Evolutionary conservation across 257 asterid genomes (phyloP), one percentile per base, ranked within the genome.

Genomic region (Schizonepeta tenuifolia): DNA sequence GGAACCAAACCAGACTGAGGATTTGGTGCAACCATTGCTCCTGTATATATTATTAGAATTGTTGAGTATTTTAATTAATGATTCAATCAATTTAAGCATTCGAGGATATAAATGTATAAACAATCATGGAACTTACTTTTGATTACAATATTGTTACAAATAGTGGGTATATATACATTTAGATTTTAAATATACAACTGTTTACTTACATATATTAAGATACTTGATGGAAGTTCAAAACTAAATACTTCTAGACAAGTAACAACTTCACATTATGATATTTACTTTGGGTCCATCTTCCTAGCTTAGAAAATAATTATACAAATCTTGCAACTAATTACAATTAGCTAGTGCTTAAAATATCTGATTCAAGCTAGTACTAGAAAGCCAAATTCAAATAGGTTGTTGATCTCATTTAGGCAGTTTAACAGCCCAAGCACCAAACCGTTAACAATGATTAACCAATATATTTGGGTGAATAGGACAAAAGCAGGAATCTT

Each of bases 1-100:
- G 15, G 69, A 14, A 73, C 78, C 70, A 55, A 81, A 75, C 73
- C 56, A 66, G 2, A 58, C 9, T 66, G 51, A 67, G 86, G 87
- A 74, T 81, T 82, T 72, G 87, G 85, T 85, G 83, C 79, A 87
- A 74, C 87, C 75, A 80, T 82, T 85, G 38, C 50, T 76, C 15
- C 63, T 71, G n/a, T 4, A 5, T 31, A 7, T 75, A 50, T 31
- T 49, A 10, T n/a, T 36, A 5, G 36, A 46, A 43, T 14, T 59
- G 20, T 53, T 44, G 67, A 41, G 47, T 64, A 12, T 36, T 51
- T 51, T 63, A 55, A 46, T 35, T 7, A 31, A 47, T 24, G 5
- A 2, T 28, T 21, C 58, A 20, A 40, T 47, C 67, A 69, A 31
- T 1, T 58, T 58, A n/a, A 21, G 5, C 9, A 9, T 11, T 67